Percentiles rank a stretch among this genome's conserved stretches.
These are phyloP conservation scores for Phlebopus sp. DNA, from an alignment of 1,284 basidiomycete genomes.

Conservation along the genomic window DNA sequence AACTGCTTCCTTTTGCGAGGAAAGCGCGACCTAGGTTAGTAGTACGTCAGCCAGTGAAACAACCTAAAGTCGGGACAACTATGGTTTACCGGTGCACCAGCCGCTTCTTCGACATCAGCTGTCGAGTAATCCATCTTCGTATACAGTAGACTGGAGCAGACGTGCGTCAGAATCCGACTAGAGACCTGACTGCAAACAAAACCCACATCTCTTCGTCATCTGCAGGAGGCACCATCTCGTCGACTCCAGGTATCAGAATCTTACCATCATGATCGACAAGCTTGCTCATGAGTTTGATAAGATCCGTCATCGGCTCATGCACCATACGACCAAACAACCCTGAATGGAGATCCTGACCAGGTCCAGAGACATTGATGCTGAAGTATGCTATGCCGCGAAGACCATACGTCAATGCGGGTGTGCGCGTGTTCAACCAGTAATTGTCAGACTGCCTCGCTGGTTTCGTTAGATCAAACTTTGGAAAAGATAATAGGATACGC, in stretches of 20 bases:
- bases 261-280: conserved; percentile 83
- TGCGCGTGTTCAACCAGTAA: conserved; percentile 82
- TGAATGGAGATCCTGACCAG: conserved; percentile 89
- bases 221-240: conserved; percentile 81
- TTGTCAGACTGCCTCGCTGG: conserved; percentile 65
- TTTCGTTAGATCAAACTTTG: conserved; percentile 58
- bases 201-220: conserved; percentile 73
- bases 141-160: conserved; percentile 53
- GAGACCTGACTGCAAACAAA: background rate
- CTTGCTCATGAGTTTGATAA: conserved; percentile 77
- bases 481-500: conserved; percentile 39
- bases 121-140: conserved; percentile 73
- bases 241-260: conserved; percentile 90
- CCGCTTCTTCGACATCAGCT: conserved; percentile 77
- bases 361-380: conserved; percentile 82
- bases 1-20: conserved; percentile 78
- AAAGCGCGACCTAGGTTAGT: conserved; percentile 49
- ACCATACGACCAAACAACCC: conserved; percentile 87
- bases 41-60: background rate
- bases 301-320: conserved; percentile 87
- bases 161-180: background rate
- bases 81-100: conserved; percentile 53
- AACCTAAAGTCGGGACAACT: background rate
- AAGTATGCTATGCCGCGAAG: conserved; percentile 90
- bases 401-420: conserved; percentile 74